Base-by-base conservation (phyloP, 768 basidiomycete genomes). In the Lactarius evosmus region DNA sequence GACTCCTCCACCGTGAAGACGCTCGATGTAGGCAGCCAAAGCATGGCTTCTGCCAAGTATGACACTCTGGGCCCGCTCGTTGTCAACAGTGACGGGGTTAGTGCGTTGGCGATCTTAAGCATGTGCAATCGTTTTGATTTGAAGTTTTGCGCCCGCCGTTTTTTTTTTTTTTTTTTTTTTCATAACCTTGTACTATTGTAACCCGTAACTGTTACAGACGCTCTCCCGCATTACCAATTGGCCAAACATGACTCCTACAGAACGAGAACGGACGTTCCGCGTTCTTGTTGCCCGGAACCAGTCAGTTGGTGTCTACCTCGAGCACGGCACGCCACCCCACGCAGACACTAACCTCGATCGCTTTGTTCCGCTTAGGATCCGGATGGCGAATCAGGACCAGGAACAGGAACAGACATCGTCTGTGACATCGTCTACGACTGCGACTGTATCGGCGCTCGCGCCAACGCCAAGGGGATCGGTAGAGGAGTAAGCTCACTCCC, bases 171-270 rank as follows among this genome's bases (percentile, higher is more conserved):
- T 34, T 12, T 44, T 44, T 22, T n/a, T 19, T 54, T 29, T n/a
- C n/a, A n/a, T n/a, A n/a, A n/a, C n/a, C n/a, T n/a, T n/a, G n/a
- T n/a, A n/a, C n/a, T n/a, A n/a, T n/a, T n/a, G n/a, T n/a, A n/a
- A n/a, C n/a, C n/a, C n/a, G n/a, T n/a, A n/a, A n/a, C n/a, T n/a
- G n/a, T n/a, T n/a, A n/a, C 50, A 66, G 67, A 66, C 67, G 17
- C 44, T 66, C 29, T 68, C 61, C 19, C 64, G 58, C 17, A 68
- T 66, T 33, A 63, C 61, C 3, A 68, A 61, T 33, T 66, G 65
- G 65, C 55, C 61, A 27, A 41, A 68, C 2, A 62, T 66, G 67
- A 63, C 65, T 22, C 53, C 41, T 1, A 17, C 40, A 19, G 67
- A 68, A 56, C 53, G 62, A 8, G 58, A 62, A 62, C 61, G 67